Base-by-base conservation (phyloP, 179 eudicot species). In the Sideroxylon spinosum region DNA sequence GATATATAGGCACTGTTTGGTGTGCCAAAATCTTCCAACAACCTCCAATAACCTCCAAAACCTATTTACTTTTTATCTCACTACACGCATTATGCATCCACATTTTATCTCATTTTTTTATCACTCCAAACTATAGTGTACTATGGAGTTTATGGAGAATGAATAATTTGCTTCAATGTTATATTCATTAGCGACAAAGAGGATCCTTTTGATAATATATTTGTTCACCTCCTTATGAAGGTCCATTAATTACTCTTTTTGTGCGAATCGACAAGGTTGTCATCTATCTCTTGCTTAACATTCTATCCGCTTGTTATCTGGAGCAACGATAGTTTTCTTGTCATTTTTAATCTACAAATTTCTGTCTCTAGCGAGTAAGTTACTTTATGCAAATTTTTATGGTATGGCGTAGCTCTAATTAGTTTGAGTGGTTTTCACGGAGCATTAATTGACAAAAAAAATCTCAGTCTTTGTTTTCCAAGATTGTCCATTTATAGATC, bases 71-170 rank as follows among this genome's bases (percentile, higher is more conserved):
- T n/a, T n/a, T n/a, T n/a, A n/a, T n/a, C n/a, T n/a, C n/a, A n/a
- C n/a, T n/a, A n/a, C n/a, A n/a, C n/a, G n/a, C n/a, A n/a, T n/a
- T n/a, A n/a, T n/a, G n/a, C n/a, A n/a, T n/a, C n/a, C n/a, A n/a
- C n/a, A n/a, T n/a, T n/a, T n/a, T n/a, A n/a, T n/a, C n/a, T n/a
- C n/a, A n/a, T n/a, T n/a, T n/a, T n/a, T n/a, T n/a, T n/a, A n/a
- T n/a, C n/a, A n/a, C n/a, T n/a, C n/a, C n/a, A n/a, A n/a, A n/a
- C n/a, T n/a, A n/a, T 19, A 4, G 48, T 55, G 25, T 28, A 17
- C 63, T 71, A 13, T 53, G 22, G 46, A 71, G 61, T 17, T 7
- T 23, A 71, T 71, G 61, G 75, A 32, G 61, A 71, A 71, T 28
- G 20, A 71, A 60, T 53, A 52, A 11, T 26, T 28, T 22, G 17